Base-by-base conservation (phyloP, 192 early-diverging fungal species). In the Diversispora eburnea region DNA sequence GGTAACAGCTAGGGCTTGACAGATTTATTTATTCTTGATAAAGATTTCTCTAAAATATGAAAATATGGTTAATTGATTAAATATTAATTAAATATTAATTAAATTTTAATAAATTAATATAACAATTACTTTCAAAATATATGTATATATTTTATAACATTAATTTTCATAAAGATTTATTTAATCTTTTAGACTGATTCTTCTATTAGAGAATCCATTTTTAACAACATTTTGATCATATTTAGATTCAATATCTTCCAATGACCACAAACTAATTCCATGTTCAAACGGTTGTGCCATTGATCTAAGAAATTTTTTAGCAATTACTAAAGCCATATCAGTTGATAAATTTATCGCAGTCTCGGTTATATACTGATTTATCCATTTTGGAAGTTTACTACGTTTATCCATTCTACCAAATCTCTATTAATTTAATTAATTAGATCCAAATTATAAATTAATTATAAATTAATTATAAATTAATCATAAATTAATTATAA, bases 251-350 rank as follows among this genome's bases (percentile, higher is more conserved):
- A 93, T 89, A 66, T 93, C 90, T 61, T 91, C 88, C 45, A 90
- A 67, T 0, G 88, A 83, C 93, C 92, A 96, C 79, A 98, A 79
- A 57, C 93, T 93, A n/a, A 94, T 85, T 5, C 95, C 94, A 33
- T 93, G 75, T 84, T 99, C 96, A 73, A 96, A 90, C 0, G 98
- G 96, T 75, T 99, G 96, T 0, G 96, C 96, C 95, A 99, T 98
- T 13, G 86, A 82, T 67, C 94, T 87, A 77, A 99, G 80, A 75
- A 98, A 99, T 84, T 94, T 96, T 75, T 94, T 94, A 6, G 93
- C 89, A 47, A 92, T 87, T 3, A 88, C 88, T 54, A 97, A 82
- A 0, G 96, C 93, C 98, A 99, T 98, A 75, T 99, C 98, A 0
- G 97, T 99, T 22, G 94, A 95, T 75, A 98, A 77, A 76, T 97